Evolutionary conservation across 805 yeast genomes (phyloP).

Genomic region (Yarrowia sp.): DNA sequence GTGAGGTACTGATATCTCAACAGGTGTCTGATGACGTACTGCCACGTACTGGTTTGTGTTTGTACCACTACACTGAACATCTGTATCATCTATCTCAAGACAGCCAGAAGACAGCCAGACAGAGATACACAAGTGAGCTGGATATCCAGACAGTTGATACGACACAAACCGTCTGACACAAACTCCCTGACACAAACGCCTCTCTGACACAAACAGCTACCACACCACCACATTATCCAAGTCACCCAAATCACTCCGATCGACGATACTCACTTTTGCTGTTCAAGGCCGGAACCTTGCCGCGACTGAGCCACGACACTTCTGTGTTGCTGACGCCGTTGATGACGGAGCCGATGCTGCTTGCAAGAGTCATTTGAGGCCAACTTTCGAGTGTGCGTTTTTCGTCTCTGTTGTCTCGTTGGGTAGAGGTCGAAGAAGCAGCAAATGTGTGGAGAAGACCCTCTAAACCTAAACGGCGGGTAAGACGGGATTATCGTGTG

Average conservation of each 20-base stretch:
- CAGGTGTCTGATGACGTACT: too few relatives aligned
- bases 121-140: too few relatives aligned
- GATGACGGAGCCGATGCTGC: slow-evolving; percentile 25
- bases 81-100: too few relatives aligned
- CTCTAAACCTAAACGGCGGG: slow-evolving; percentile 15
- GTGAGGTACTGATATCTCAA: too few relatives aligned
- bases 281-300: slow-evolving; percentile 21
- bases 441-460: slow-evolving; percentile 24
- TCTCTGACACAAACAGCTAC: too few relatives aligned
- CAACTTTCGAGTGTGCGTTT: not conserved
- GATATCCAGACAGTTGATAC: too few relatives aligned
- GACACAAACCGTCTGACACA: too few relatives aligned
- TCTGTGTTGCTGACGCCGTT: slow-evolving; percentile 26
- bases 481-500: slow-evolving; percentile 5
- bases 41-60: too few relatives aligned
- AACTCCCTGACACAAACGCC: too few relatives aligned
- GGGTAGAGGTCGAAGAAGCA: not conserved
- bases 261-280: slow-evolving; percentile 10
- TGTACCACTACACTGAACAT: too few relatives aligned
- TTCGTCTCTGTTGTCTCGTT: not conserved
- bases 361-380: slow-evolving; percentile 6
- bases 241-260: too few relatives aligned
- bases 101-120: too few relatives aligned
- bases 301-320: slow-evolving; percentile 21
- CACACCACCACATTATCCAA: not conserved